These are phyloP conservation scores for Diophrys appendiculata DNA, from an alignment of 73 alveolate species.

Conservation along the genomic window DNA sequence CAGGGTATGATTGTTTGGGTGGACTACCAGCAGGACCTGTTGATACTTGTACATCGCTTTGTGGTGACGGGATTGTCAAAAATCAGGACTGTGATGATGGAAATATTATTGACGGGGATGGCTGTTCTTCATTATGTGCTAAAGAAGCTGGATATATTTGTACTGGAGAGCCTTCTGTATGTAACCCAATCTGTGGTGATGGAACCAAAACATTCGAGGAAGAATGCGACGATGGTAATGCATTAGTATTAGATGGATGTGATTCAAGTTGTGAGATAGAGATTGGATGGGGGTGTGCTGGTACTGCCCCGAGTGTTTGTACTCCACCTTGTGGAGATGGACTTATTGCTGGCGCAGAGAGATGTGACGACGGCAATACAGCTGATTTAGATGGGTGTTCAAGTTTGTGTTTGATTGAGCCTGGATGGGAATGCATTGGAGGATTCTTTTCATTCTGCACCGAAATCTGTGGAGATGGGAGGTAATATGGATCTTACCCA, in stretches of 20 bases:
- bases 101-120: no score
- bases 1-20: constrained; percentile 49
- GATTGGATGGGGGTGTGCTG: background rate
- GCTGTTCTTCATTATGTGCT: no score
- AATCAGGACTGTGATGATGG: no score
- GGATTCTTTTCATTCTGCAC: background rate
- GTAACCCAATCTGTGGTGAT: no score
- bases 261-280: background rate
- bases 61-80: no score
- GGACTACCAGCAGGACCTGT: constrained; percentile 21
- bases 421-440: background rate
- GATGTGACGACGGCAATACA: constrained; percentile 11
- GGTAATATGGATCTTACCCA: background rate
- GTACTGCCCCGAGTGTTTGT: background rate
- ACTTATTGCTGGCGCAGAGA: background rate
- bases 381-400: background rate
- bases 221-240: constrained; percentile 15
- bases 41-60: no score
- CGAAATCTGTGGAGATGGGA: constrained; percentile 16
- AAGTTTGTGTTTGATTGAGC: background rate
- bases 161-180: no score
- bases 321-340: constrained; percentile 23
- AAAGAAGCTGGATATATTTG: no score
- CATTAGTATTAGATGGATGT: background rate
- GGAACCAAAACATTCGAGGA: no score